phyloP scores from a whole-genome alignment of 129 eudicot species.

The Oenanthe sinensis region DNA sequence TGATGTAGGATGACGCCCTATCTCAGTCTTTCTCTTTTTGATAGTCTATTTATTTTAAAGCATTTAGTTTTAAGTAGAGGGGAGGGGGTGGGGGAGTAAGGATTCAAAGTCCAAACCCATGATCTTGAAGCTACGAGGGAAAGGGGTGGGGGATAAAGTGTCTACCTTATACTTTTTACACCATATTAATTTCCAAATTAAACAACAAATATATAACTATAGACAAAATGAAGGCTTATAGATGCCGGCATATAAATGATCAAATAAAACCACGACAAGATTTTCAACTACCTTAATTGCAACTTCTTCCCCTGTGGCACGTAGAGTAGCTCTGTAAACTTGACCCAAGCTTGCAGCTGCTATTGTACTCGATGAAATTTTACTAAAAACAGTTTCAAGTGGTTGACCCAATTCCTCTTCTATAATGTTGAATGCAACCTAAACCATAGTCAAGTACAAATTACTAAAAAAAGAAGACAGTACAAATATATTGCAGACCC shows the following conservation, averaged over 20 bases:
- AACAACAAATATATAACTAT: neutral
- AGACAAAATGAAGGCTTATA: neutral
- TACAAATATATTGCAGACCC: constrained; percentile 6
- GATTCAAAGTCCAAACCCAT: neutral
- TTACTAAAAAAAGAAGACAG: constrained; percentile 18
- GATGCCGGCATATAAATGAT: neutral
- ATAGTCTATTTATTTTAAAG: too few relatives aligned
- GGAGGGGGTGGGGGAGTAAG: neutral
- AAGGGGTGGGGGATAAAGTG: neutral
- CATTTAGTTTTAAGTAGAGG: neutral
- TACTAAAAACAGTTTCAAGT: constrained; percentile 86
- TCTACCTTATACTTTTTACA: neutral
- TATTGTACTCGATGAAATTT: constrained; percentile 85
- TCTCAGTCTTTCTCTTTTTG: neutral
- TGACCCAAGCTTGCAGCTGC: constrained; percentile 99
- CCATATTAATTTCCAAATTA: neutral
- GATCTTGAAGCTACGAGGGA: neutral
- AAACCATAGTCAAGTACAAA: constrained; percentile 35
- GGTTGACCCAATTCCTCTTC: constrained; percentile 99
- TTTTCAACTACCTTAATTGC: constrained; percentile 69
- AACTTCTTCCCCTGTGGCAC: constrained; percentile 91
- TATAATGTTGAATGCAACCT: constrained; percentile 97
- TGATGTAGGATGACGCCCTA: neutral
- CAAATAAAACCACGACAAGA: constrained; percentile 8
- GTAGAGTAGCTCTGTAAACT: constrained; percentile 95